phyloP scores from a whole-genome alignment of 495 filamentous ascomycete species.

The Podospora didyma region DNA sequence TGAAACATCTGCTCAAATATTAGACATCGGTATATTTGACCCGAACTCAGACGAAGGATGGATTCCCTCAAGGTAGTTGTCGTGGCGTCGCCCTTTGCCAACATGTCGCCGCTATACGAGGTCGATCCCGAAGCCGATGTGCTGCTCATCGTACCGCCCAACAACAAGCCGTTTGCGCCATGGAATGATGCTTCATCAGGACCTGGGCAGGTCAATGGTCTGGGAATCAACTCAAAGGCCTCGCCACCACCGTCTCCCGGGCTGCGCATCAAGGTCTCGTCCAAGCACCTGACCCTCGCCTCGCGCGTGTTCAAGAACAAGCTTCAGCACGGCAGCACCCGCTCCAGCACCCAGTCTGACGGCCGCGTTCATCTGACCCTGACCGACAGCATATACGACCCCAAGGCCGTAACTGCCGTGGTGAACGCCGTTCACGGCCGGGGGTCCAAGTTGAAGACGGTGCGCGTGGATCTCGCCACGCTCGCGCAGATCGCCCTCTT shows the following conservation, averaged over 20 bases:
- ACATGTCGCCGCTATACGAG: slow-evolving; percentile 27
- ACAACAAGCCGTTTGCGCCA: slow-evolving; percentile 9
- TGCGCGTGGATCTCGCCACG: slow-evolving; percentile 35
- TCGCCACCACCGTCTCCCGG: slow-evolving; percentile 9
- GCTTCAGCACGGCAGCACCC: slow-evolving; percentile 24
- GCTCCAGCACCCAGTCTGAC: slow-evolving; percentile 22
- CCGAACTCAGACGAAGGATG: slow-evolving; percentile 5
- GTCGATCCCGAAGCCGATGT: slow-evolving; percentile 29
- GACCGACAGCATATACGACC: slow-evolving; percentile 27
- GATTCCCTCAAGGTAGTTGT: slow-evolving; percentile 16
- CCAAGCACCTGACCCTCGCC: slow-evolving; percentile 45
- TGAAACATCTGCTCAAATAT: too few relatives aligned
- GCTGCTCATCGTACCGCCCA: slow-evolving; percentile 22
- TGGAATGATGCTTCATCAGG: slow-evolving; percentile 9
- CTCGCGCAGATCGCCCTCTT: slow-evolving; percentile 48
- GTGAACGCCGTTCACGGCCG: slow-evolving; percentile 50
- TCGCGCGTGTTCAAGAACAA: slow-evolving; percentile 44
- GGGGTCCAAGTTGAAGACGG: slow-evolving; percentile 34
- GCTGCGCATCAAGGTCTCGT: slow-evolving; percentile 44
- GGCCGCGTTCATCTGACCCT: slow-evolving; percentile 41
- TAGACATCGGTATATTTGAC: too few relatives aligned
- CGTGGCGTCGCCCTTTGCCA: slow-evolving; percentile 24
- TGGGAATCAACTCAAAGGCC: neutral
- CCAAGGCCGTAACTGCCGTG: slow-evolving; percentile 42
- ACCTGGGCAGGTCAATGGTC: neutral